Percentiles rank a stretch among this genome's conserved stretches.
These are phyloP conservation scores for Beauveria brongniartii DNA, from an alignment of 2,329 filamentous ascomycete genomes.

Conservation along the genomic window DNA sequence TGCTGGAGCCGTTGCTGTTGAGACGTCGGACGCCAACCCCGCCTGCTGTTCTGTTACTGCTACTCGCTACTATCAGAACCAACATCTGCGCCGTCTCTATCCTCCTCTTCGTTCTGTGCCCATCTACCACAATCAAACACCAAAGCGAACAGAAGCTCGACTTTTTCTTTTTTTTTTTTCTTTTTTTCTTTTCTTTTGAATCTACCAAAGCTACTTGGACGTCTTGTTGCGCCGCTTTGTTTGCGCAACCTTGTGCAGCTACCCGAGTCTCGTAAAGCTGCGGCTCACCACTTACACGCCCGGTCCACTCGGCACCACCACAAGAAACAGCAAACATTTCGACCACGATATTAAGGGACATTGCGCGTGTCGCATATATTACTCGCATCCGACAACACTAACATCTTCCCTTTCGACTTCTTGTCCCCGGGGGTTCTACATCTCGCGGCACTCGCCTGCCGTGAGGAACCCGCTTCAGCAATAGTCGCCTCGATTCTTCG, in stretches of 20 bases:
- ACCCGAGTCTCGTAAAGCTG: not conserved
- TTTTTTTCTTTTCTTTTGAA: not conserved
- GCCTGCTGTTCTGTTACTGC: not conserved
- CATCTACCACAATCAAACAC: not conserved
- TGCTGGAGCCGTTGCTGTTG: not conserved
- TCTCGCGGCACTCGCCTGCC: conserved; percentile 8
- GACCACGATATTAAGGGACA: conserved; percentile 4
- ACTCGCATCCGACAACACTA: not conserved
- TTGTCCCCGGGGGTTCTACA: not conserved
- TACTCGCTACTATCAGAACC: not conserved
- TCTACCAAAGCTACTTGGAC: not conserved
- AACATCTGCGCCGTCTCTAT: not conserved
- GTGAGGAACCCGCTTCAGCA: not conserved
- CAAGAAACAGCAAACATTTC: conserved; percentile 10
- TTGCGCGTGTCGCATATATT: not conserved
- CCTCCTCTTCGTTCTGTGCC: not conserved
- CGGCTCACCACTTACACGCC: conserved; percentile 8
- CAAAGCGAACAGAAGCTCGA: not conserved
- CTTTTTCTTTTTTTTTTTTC: too few species aligned
- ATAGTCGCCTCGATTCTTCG: not conserved
- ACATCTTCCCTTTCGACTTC: not conserved
- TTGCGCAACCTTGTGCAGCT: not conserved
- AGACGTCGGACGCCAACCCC: not conserved
- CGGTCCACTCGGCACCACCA: not conserved
- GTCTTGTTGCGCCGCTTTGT: not conserved